These are phyloP conservation scores for Haplosporangium sp. DNA, from an alignment of 371 early-diverging fungal genomes.

Conservation along the genomic window DNA sequence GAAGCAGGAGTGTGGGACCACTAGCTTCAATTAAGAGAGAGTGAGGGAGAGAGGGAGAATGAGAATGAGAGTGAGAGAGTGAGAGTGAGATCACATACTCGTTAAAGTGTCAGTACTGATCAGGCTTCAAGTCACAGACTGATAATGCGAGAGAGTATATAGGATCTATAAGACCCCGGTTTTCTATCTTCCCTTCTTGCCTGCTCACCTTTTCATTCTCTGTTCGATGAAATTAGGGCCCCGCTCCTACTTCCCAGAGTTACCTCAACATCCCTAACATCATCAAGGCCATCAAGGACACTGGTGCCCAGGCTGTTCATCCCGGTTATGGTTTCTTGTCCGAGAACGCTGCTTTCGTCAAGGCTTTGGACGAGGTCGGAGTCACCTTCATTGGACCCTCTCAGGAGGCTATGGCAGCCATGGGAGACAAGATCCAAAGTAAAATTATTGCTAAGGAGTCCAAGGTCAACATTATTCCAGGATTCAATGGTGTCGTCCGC, in stretches of 20 bases:
- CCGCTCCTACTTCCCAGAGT: constrained; percentile 71
- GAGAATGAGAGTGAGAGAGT: neutral
- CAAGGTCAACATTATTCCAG: constrained; percentile 89
- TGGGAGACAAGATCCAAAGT: constrained; percentile 95
- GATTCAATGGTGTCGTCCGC: constrained; percentile 88
- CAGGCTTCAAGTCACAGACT: neutral
- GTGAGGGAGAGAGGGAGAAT: too few relatives aligned
- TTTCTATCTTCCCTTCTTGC: too few relatives aligned
- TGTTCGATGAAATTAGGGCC: constrained; percentile 56
- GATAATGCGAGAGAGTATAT: too few relatives aligned
- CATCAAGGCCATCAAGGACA: constrained; percentile 62
- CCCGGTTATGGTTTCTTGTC: constrained; percentile 94
- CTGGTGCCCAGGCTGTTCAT: constrained; percentile 77
- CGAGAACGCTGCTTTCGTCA: constrained; percentile 83
- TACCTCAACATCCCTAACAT: constrained; percentile 70
- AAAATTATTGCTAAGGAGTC: constrained; percentile 91
- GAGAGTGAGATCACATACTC: neutral
- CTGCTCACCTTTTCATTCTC: neutral
- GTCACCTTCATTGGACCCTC: constrained; percentile 86
- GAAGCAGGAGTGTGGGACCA: too few relatives aligned
- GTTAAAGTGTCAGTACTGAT: constrained; percentile 18
- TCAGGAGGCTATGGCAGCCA: constrained; percentile 83
- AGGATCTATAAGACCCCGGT: too few relatives aligned
- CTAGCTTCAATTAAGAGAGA: neutral
- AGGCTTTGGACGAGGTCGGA: constrained; percentile 71